Evolutionary conservation across 768 basidiomycete species (phyloP).

Genomic region (Russula sp.): DNA sequence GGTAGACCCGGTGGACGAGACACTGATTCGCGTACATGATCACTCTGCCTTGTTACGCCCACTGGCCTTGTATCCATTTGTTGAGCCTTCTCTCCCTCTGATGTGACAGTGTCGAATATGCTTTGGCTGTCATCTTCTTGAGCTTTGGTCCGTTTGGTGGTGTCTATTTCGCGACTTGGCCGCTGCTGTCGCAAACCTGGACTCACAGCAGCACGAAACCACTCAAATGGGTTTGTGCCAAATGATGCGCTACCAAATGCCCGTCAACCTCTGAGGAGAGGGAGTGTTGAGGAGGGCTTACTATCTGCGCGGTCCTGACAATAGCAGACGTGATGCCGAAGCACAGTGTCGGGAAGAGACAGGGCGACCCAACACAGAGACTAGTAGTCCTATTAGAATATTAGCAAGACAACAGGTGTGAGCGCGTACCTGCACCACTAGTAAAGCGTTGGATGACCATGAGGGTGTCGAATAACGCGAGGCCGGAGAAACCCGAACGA

Average conservation of each 20-base stretch:
- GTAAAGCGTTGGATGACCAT: background rate
- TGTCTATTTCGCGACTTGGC: slow-evolving; percentile 19
- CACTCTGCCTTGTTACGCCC: slow-evolving; percentile 10
- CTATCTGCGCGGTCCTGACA: slow-evolving; percentile 22
- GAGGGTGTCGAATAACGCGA: background rate
- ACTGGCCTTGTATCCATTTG: slow-evolving; percentile 3
- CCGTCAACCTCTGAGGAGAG: background rate
- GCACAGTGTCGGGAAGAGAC: slow-evolving; percentile 4
- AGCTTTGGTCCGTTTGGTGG: slow-evolving; percentile 39
- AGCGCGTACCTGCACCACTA: slow-evolving; percentile 9
- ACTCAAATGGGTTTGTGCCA: slow-evolving; percentile 21
- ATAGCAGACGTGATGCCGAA: slow-evolving; percentile 5
- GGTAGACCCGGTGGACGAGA: background rate
- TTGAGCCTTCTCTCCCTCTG: background rate
- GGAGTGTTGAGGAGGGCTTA: background rate
- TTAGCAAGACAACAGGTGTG: background rate
- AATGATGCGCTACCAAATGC: slow-evolving; percentile 21
- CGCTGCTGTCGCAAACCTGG: slow-evolving; percentile 17
- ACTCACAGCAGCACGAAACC: slow-evolving; percentile 19
- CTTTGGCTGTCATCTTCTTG: slow-evolving; percentile 42
- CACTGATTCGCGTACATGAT: slow-evolving; percentile 13
- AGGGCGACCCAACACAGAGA: background rate
- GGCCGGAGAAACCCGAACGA: slow-evolving; percentile 17
- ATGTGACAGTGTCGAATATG: slow-evolving; percentile 40
- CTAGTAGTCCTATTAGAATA: background rate